Conservation (phyloP, 2,329 filamentous ascomycete genomes). For the Ophiostoma quercus region DNA sequence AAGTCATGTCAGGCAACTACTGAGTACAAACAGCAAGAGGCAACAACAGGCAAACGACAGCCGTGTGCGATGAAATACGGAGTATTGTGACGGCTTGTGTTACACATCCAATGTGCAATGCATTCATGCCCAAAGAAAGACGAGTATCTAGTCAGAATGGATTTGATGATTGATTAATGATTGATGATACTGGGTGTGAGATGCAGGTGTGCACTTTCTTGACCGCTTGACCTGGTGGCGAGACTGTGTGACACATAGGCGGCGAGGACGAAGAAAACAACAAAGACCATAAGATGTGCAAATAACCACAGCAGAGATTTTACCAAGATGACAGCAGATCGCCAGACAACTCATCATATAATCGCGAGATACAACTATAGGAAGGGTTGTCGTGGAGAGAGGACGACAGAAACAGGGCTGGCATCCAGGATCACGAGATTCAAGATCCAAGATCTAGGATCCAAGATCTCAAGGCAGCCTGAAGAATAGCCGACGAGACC, state of each 20-base stretch:
- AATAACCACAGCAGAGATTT: background rate
- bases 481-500: background rate
- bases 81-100: background rate
- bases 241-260: background rate
- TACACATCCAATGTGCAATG: constrained; percentile 2
- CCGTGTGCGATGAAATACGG: background rate
- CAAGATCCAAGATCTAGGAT: background rate
- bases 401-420: background rate
- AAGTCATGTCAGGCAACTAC: background rate
- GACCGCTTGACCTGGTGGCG: background rate
- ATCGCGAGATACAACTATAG: background rate
- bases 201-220: background rate
- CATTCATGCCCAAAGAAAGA: background rate
- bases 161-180: background rate
- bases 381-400: background rate
- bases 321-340: background rate
- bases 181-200: background rate
- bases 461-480: background rate
- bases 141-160: background rate
- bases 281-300: background rate
- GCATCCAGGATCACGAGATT: background rate
- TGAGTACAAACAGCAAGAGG: background rate
- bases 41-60: background rate
- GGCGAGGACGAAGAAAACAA: background rate
- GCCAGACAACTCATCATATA: background rate